phyloP scores from a whole-genome alignment of 208 protist species.

The Leishmania tarentolae region DNA sequence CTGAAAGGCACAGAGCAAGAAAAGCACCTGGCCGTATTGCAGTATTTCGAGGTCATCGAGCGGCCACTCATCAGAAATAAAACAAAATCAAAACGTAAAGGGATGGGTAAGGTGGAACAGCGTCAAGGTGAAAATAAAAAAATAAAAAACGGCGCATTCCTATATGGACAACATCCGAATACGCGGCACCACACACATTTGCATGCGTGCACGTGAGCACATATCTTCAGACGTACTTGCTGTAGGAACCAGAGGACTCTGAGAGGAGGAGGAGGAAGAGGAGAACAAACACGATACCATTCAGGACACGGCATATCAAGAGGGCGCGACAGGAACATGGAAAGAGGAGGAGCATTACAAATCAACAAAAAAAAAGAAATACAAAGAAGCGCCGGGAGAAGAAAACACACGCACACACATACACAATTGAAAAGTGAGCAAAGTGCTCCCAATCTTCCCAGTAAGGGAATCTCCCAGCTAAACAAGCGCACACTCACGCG shows the following conservation, averaged over 20 bases:
- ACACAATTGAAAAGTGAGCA: background rate
- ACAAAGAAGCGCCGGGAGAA: background rate
- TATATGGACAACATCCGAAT: background rate
- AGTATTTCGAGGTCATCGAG: background rate
- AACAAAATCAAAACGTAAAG: background rate
- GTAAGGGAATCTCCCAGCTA: background rate
- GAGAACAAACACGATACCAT: slow-evolving; percentile 7
- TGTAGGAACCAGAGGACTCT: background rate
- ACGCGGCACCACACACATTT: background rate
- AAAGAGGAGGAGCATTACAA: background rate
- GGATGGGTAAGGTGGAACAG: background rate
- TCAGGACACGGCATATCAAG: background rate
- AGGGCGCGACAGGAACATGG: background rate
- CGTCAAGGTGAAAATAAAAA: background rate
- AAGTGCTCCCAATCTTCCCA: background rate
- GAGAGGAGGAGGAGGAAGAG: slow-evolving; percentile 1
- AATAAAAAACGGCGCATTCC: background rate
- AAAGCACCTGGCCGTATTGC: background rate
- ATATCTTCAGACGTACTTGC: background rate
- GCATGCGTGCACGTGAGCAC: background rate
- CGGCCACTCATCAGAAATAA: background rate
- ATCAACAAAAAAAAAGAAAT: background rate
- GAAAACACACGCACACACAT: background rate
- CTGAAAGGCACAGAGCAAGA: background rate
- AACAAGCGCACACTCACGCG: background rate